Evolutionary conservation across 768 basidiomycete species (phyloP), one percentile per base, ranked within the genome.

Genomic region (Pholiota conissans): DNA sequence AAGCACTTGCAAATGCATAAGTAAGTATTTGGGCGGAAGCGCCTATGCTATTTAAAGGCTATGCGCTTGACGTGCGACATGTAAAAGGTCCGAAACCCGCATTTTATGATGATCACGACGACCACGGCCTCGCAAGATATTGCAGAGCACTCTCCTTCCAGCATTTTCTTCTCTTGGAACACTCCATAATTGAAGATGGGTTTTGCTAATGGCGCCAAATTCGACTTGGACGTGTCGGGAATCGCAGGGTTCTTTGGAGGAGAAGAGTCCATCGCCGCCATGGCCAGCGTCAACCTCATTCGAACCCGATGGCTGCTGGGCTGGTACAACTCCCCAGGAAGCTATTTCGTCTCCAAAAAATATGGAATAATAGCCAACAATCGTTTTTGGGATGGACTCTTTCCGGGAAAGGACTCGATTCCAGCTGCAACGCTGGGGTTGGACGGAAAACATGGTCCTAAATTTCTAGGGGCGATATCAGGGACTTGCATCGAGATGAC

Each of bases 251-350:
- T n/a, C n/a, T 60, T 60, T 20, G 59, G 59, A 10, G 59, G 59
- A 3, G 59, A 60, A 39, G 59, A 60, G 24, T 49, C 59, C 13
- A 56, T 60, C 16, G 49, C 49, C 4, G 59, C 59, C 27, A 60
- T 56, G 49, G 42, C 48, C 32, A 60, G 49, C 22, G 59, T 60
- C 2, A 54, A 60, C 29, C 55, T 60, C 37, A 46, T 56, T 27
- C 54, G 49, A 18, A 32, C 35, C 18, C 54, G 59, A 5, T 54
- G 59, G 22, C 52, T 49, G 54, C 26, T 60, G 20, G 59, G 59
- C 6, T 60, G 59, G 59, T 60, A 60, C 59, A 60, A 60, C 39
- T 60, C 59, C 5, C 59, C 59, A 5, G 59, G 59, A 28, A 56
- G 54, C 39, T 60, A 60, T 34, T 60, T 56, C 32, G 55, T 56